Evolutionary conservation across 371 early-diverging fungal genomes (phyloP).

Genomic region (Polyrhizophydium stewartii): DNA sequence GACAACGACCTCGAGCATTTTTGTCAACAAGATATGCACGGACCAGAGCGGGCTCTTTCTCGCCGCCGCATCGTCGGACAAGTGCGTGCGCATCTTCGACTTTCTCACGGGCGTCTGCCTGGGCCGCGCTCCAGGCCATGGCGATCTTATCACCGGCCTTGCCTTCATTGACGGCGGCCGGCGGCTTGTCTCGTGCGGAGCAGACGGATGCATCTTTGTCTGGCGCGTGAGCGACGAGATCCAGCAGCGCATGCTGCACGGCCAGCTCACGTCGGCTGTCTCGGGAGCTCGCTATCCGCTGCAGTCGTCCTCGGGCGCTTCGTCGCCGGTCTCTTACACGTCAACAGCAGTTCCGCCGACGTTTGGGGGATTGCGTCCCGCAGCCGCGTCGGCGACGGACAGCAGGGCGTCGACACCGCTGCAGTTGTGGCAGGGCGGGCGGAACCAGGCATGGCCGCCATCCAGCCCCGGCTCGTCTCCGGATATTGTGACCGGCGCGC

Average conservation of each 20-base stretch:
- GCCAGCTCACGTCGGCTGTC: neutral
- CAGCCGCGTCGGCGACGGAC: neutral
- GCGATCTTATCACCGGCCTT: constrained; percentile 73
- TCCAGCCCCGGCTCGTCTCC: too few species aligned
- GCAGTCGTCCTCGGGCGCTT: constrained; percentile 2
- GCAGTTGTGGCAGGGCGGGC: neutral
- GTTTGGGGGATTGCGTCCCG: neutral
- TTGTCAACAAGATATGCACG: constrained; percentile 43
- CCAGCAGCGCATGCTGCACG: constrained; percentile 21
- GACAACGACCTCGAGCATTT: neutral
- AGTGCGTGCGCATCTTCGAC: constrained; percentile 71
- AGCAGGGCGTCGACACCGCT: neutral
- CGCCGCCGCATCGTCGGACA: constrained; percentile 69
- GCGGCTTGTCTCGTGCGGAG: constrained; percentile 67
- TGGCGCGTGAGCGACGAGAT: constrained; percentile 62
- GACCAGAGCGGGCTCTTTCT: constrained; percentile 74
- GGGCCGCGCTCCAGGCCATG: constrained; percentile 62
- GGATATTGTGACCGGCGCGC: too few species aligned
- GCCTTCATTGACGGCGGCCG: constrained; percentile 55
- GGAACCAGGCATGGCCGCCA: too few species aligned
- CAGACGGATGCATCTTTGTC: constrained; percentile 74
- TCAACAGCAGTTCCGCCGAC: too few species aligned
- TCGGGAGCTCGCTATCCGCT: neutral
- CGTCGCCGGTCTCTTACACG: neutral
- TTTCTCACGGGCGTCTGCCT: constrained; percentile 61